Evolutionary conservation across 768 basidiomycete genomes (phyloP).

Genomic region (Sarcomyxa edulis): DNA sequence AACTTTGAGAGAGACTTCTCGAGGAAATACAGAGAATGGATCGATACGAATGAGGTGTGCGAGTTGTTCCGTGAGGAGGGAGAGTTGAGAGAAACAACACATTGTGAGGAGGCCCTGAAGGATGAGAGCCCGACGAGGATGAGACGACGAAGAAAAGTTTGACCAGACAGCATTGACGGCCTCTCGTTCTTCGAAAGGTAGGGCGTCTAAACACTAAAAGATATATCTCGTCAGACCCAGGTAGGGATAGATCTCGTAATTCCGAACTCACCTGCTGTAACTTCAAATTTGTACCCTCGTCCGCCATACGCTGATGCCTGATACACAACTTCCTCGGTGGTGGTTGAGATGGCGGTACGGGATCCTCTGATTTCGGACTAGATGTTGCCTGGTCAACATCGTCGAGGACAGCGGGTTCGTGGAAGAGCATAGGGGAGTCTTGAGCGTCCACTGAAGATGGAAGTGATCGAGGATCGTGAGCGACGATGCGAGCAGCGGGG

Average conservation of each 20-base stretch:
- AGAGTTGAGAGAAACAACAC: conserved; percentile 98
- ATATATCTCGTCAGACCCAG: conserved; percentile 5
- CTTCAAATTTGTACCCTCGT: conserved; percentile 88
- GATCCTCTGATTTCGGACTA: conserved; percentile 19
- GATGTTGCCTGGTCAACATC: conserved; percentile 36
- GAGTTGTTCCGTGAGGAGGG: conserved; percentile 90
- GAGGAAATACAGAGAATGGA: conserved; percentile 85
- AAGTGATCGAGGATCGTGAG: conserved; percentile 1
- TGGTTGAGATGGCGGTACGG: conserved; percentile 11
- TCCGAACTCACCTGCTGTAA: conserved; percentile 73
- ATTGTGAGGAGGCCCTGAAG: conserved; percentile 96
- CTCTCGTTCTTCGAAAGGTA: conserved; percentile 81
- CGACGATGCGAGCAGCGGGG: conserved; percentile 54
- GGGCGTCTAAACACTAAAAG: conserved; percentile 79
- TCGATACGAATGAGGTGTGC: conserved; percentile 92
- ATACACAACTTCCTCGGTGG: conserved; percentile 81
- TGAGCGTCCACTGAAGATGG: conserved; percentile 5
- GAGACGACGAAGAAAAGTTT: conserved; percentile 91
- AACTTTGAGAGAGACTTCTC: conserved; percentile 83
- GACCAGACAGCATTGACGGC: conserved; percentile 93
- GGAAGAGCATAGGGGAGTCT: conserved; percentile 13
- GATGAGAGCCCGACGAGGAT: conserved; percentile 87
- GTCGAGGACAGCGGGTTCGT: conserved; percentile 17
- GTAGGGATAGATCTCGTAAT: conserved; percentile 2
- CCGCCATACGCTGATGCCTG: conserved; percentile 93